Conservation (phyloP, 768 basidiomycete genomes). For the Nidularia sp. region DNA sequence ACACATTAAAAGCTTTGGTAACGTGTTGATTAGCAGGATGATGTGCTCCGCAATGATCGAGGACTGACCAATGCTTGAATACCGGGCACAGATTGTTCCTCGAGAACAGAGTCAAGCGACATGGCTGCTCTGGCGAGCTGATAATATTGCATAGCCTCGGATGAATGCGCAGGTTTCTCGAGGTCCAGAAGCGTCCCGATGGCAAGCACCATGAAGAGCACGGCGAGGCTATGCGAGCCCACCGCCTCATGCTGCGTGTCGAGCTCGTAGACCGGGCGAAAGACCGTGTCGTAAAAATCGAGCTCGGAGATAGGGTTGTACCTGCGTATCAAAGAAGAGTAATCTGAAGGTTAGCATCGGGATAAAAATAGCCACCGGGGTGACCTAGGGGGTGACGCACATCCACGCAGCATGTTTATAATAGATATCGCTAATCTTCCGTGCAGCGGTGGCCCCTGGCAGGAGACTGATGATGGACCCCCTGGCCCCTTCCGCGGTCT, state of each 20-base stretch:
- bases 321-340: constrained; percentile 26
- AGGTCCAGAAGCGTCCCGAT: constrained; percentile 62
- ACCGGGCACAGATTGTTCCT: constrained; percentile 57
- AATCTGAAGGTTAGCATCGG: not conserved
- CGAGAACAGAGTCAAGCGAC: constrained; percentile 59
- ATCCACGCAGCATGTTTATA: constrained; percentile 71
- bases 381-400: constrained; percentile 32
- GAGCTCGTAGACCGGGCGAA: constrained; percentile 48
- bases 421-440: constrained; percentile 45
- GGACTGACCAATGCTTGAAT: constrained; percentile 60
- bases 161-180: constrained; percentile 44
- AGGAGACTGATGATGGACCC: constrained; percentile 40
- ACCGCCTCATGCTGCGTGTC: constrained; percentile 33
- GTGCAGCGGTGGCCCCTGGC: constrained; percentile 34
- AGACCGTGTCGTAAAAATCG: constrained; percentile 51
- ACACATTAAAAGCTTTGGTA: constrained; percentile 48
- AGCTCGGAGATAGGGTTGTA: constrained; percentile 61
- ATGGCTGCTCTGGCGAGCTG: constrained; percentile 58
- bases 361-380: not conserved
- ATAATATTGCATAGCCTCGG: constrained; percentile 56
- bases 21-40: constrained; percentile 10
- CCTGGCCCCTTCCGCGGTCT: constrained; percentile 39
- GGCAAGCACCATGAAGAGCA: constrained; percentile 63
- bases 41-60: not conserved
- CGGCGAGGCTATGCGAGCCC: constrained; percentile 50